Base-by-base conservation (phyloP, 129 eudicot genomes). In the Ambrosia trifida region DNA sequence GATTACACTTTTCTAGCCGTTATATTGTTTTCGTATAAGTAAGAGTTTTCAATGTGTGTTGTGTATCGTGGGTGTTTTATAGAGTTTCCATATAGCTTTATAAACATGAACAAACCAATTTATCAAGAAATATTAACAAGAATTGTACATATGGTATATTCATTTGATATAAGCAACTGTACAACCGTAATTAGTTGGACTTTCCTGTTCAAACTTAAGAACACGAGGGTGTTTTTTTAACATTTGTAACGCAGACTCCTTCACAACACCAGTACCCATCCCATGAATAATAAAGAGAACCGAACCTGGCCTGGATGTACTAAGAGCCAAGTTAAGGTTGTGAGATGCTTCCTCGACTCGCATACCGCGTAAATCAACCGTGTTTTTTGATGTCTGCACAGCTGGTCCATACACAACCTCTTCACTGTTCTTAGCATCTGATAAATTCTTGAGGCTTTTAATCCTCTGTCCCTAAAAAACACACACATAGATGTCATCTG, bases 171-270 rank as follows among this genome's bases (percentile, higher is more conserved):
- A 82, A 69, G 96, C 98, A 79, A 87, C 84, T 74, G 96, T 93
- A 78, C 98, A 89, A n/a, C 98, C 98, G 68, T 85, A 89, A 67
- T 93, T 93, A 80, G 78, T 83, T 4, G 91, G 85, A 84, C 91
- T 84, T 57, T 93, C 98, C 79, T 89, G 96, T 74, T 92, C 96
- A 87, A 89, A 92, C 84, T 87, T 89, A 49, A 73, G 78, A 75
- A 93, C 82, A 5, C 96, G 91, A 0, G 91, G 91, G 75, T 93
- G 91, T 10, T 80, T 83, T 74, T 59, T 87, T 66, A 89, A 64
- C 75, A 89, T 68, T 76, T 85, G 73, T 41, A 77, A 76, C 14
- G 85, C 83, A 24, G 78, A 53, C 65, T 93, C 95, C 78, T 89
- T 89, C 56, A 89, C 70, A 72, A 80, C 86, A 14, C 98, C 98